phyloP scores from a whole-genome alignment of 495 filamentous ascomycete genomes.

The Penicillium verhagenii region DNA sequence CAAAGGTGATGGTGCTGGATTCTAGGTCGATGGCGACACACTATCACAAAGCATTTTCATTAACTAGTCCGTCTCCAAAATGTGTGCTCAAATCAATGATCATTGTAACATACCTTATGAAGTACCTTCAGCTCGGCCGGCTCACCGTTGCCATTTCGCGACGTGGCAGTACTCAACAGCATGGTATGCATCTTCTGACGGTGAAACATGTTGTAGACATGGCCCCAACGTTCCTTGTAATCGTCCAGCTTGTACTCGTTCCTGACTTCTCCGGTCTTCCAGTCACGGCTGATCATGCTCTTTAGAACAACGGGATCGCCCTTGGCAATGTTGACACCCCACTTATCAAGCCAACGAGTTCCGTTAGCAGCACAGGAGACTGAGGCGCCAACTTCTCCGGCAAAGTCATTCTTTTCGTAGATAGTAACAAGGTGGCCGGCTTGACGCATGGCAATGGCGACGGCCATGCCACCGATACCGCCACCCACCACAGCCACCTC shows the following conservation, averaged over 20 bases:
- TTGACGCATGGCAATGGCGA: conserved; percentile 60
- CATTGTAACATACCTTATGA: conserved; percentile 29
- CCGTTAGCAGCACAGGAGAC: conserved; percentile 47
- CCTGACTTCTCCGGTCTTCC: conserved; percentile 48
- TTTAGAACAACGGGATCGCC: conserved; percentile 48
- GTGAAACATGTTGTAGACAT: conserved; percentile 57
- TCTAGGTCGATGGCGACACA: conserved; percentile 37
- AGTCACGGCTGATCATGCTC: conserved; percentile 50
- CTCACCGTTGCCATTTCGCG: conserved; percentile 39
- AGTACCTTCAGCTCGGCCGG: conserved; percentile 45
- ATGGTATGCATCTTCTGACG: conserved; percentile 55
- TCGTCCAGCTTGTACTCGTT: conserved; percentile 45
- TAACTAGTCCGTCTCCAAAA: neutral
- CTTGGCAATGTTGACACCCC: conserved; percentile 41
- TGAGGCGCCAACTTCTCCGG: conserved; percentile 44
- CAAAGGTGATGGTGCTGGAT: conserved; percentile 37
- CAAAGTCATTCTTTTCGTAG: conserved; percentile 43
- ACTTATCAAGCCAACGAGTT: conserved; percentile 46
- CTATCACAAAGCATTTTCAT: conserved; percentile 14
- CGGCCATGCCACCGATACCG: conserved; percentile 67
- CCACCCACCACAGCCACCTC: conserved; percentile 61
- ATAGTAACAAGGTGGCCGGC: conserved; percentile 62
- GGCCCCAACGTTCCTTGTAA: conserved; percentile 45
- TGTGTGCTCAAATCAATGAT: neutral
- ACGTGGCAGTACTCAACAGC: conserved; percentile 49